Percentiles rank a stretch among this genome's conserved stretches.
phyloP scores from a whole-genome alignment of 345 rosid species.

The Ailanthus altissimus region DNA sequence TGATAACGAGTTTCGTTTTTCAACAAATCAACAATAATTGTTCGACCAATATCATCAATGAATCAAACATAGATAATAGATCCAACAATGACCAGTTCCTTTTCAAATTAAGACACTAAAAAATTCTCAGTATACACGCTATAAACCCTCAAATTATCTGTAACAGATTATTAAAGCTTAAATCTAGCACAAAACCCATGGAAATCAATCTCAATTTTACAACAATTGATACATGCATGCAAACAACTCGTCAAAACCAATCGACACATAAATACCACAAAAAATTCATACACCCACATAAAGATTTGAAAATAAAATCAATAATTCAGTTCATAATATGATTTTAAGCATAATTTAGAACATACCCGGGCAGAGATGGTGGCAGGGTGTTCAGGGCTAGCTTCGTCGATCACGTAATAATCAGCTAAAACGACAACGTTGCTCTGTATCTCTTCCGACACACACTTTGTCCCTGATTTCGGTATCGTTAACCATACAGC shows the following conservation, averaged over 20 bases:
- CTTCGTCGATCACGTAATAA: constrained; percentile 71
- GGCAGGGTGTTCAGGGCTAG: constrained; percentile 42
- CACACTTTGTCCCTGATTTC: constrained; percentile 79
- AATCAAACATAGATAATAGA: background rate
- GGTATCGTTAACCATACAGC: constrained; percentile 85
- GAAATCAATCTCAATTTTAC: background rate
- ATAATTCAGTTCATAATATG: background rate
- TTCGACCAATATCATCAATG: background rate
- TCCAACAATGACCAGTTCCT: background rate
- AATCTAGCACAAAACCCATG: background rate
- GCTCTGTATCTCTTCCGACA: constrained; percentile 88
- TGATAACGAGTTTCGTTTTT: background rate
- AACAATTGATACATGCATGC: background rate
- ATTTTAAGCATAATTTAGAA: background rate
- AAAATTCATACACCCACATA: background rate
- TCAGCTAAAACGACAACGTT: constrained; percentile 82
- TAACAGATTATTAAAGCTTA: background rate
- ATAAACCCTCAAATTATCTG: background rate
- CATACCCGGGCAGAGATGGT: constrained; percentile 61
- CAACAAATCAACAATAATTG: background rate
- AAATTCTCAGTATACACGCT: background rate
- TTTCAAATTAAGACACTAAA: background rate
- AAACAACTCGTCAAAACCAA: background rate
- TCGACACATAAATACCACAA: background rate
- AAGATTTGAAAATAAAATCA: background rate